Base-by-base conservation (phyloP, 176 grass and related monocot species). In the Canna indica region DNA sequence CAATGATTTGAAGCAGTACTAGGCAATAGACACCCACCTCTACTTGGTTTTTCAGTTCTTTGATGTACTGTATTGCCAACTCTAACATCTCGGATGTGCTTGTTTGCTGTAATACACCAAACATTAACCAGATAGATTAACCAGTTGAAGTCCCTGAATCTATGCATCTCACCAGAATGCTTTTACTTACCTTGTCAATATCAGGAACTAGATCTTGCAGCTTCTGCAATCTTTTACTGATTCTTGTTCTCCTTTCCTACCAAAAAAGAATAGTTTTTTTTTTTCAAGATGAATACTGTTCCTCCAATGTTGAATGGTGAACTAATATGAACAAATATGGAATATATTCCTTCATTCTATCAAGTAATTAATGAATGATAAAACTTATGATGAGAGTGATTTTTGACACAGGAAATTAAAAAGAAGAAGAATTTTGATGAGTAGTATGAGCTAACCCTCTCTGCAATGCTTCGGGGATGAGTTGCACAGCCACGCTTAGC, bases 71-170 rank as follows among this genome's bases (percentile, higher is more conserved):
- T 9, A 97, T 84, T 68, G 89, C 86, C 63, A 97, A 80, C 47
- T 97, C 94, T 73, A 97, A 76, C 94, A 97, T 97, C 53, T 97
- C 94, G 31, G 94, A 85, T 39, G 89, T 97, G 78, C 88, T 93
- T 80, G 94, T 90, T 97, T 97, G 94, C 94, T 97, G 84, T 60
- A 74, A 64, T 8, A 68, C 57, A 76, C n/a, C 0, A 58, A 76
- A 52, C 20, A 47, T 47, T 35, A n/a, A n/a, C n/a, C n/a, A n/a
- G n/a, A n/a, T n/a, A n/a, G n/a, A n/a, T n/a, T n/a, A n/a, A n/a
- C n/a, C n/a, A n/a, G n/a, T n/a, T n/a, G n/a, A n/a, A n/a, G n/a
- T n/a, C n/a, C n/a, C n/a, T n/a, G n/a, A n/a, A n/a, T n/a, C n/a
- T n/a, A n/a, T n/a, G n/a, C n/a, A n/a, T n/a, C n/a, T n/a, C n/a